phyloP scores from a whole-genome alignment of 2,329 filamentous ascomycete genomes.

The Zymoseptoria brevis region DNA sequence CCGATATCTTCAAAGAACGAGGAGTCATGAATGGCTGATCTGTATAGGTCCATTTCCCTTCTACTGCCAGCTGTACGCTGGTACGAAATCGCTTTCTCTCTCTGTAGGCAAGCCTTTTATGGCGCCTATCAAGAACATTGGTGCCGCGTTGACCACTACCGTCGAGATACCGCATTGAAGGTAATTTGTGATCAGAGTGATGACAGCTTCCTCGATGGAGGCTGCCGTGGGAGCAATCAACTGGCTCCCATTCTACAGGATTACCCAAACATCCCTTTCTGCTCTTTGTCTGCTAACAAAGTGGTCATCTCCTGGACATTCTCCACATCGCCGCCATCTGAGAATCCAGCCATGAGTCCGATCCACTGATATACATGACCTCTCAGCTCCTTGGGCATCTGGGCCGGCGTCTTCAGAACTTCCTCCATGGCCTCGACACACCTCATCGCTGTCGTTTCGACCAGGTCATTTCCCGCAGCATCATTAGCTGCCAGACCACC shows the following conservation, averaged over 20 bases:
- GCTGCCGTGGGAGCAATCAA: background rate
- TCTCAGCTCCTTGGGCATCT: constrained; percentile 11
- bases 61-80: background rate
- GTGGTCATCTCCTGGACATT: constrained; percentile 3
- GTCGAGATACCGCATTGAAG: background rate
- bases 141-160: too few relatives aligned
- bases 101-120: background rate
- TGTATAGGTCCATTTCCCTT: too few relatives aligned
- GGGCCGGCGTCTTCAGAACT: constrained; percentile 6
- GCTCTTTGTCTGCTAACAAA: constrained; percentile 7
- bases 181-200: background rate
- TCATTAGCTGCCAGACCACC: background rate
- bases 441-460: constrained; percentile 9
- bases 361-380: constrained; percentile 11
- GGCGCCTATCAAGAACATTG: background rate
- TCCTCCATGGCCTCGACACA: constrained; percentile 10
- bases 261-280: constrained; percentile 3
- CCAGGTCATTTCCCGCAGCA: constrained; percentile 4
- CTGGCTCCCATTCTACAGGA: background rate
- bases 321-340: constrained; percentile 6
- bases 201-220: background rate
- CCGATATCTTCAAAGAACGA: too few relatives aligned
- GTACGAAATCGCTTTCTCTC: background rate
- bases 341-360: constrained; percentile 11
- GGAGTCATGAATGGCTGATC: too few relatives aligned